A percentile compares a stretch with the other conserved stretches of the same genome.
These are phyloP conservation scores for Gossypium turneri DNA, from an alignment of 345 rosid species.

Conservation along the genomic window DNA sequence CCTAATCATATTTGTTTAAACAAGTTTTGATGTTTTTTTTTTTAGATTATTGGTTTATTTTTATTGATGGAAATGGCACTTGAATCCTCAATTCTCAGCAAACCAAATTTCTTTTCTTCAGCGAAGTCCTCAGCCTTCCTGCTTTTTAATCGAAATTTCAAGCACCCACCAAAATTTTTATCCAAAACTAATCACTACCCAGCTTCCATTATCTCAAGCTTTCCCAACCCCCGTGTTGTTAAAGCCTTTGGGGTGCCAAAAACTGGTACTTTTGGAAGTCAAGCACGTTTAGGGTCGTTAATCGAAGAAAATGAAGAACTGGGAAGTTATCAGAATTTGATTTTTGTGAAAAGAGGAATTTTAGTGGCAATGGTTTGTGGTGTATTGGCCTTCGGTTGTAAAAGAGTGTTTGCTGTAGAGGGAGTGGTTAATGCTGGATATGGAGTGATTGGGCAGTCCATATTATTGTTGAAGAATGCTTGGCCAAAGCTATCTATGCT, in stretches of 20 bases:
- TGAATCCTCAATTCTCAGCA: constrained; percentile 8
- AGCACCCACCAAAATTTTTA: constrained; percentile 8
- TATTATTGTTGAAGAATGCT: constrained; percentile 9
- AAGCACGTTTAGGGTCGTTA: not conserved
- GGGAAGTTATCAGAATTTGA: not conserved
- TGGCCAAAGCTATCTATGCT: constrained; percentile 23
- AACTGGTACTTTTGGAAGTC: not conserved
- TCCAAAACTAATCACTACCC: constrained; percentile 7
- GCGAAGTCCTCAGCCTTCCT: not conserved
- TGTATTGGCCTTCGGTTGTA: constrained; percentile 5
- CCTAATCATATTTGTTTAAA: not conserved
- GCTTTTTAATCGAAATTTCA: constrained; percentile 11
- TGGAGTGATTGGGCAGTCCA: constrained; percentile 20
- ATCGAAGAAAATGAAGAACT: not conserved
- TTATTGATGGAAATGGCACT: constrained; percentile 9
- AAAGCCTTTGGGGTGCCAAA: constrained; percentile 1
- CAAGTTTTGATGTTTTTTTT: not conserved
- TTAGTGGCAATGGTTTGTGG: constrained; percentile 17
- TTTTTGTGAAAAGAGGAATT: constrained; percentile 14
- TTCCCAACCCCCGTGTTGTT: not conserved
- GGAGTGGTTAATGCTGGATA: constrained; percentile 16
- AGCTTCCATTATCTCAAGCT: not conserved
- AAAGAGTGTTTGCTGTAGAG: constrained; percentile 14
- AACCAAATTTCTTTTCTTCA: constrained; percentile 9
- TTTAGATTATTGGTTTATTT: not conserved